These are phyloP conservation scores for Plasmodium reichenowi DNA, from an alignment of 169 alveolate species.

Conservation along the genomic window DNA sequence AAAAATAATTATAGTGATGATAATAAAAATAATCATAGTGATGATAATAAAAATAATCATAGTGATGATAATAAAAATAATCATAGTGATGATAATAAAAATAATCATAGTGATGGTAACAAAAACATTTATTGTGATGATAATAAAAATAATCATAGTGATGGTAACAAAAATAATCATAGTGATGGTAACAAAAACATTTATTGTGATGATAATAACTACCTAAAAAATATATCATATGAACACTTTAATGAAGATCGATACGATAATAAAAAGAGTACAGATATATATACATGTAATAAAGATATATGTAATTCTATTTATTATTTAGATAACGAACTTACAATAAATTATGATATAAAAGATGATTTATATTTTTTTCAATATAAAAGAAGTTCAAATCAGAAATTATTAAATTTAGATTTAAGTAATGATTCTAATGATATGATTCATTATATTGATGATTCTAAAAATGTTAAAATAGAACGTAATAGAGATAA, in stretches of 20 bases:
- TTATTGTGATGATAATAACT: background rate
- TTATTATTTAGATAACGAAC: conserved; percentile 45
- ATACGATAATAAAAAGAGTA: background rate
- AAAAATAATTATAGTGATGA: background rate
- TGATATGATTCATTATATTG: conserved; percentile 31
- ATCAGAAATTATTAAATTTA: background rate
- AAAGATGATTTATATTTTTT: conserved; percentile 24
- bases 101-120: background rate
- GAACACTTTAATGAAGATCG: background rate
- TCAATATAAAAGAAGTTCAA: conserved; percentile 18
- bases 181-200: background rate
- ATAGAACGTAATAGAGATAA: conserved; percentile 53
- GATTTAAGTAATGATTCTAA: conserved; percentile 29
- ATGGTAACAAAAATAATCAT: too few species aligned
- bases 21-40: background rate
- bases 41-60: background rate
- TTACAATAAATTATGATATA: conserved; percentile 9
- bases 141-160: too few species aligned
- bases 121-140: too few species aligned
- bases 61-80: background rate
- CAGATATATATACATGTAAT: too few species aligned
- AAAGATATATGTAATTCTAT: conserved; percentile 24
- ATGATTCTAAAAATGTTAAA: conserved; percentile 34
- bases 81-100: background rate
- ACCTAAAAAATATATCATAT: background rate